Conservation (phyloP, 2,329 filamentous ascomycete genomes). For the Coleophoma crateriformis region DNA sequence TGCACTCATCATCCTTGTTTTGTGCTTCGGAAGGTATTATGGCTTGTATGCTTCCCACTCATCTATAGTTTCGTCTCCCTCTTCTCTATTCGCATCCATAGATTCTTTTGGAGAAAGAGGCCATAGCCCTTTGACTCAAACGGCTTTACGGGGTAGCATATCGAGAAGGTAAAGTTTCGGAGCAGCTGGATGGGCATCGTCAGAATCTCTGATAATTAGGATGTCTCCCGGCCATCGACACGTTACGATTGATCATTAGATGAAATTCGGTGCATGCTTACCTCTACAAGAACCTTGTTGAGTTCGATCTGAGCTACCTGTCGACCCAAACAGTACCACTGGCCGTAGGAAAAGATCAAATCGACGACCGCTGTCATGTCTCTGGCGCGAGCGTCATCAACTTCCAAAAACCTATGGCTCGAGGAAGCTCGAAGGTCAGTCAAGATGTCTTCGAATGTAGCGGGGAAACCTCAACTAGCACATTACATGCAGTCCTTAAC, state of each 20-base stretch:
- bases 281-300: slow-evolving; percentile 42
- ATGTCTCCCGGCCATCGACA: too few species aligned
- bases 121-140: background rate
- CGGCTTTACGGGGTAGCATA: background rate
- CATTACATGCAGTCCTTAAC: too few species aligned
- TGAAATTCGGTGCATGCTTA: slow-evolving; percentile 20
- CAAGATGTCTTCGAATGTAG: too few species aligned
- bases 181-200: slow-evolving; percentile 1
- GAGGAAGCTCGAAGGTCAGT: too few species aligned
- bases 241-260: background rate
- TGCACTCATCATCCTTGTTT: too few species aligned
- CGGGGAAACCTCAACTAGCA: too few species aligned
- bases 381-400: slow-evolving; percentile 24
- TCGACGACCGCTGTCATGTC: slow-evolving; percentile 34
- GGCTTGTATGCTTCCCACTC: too few species aligned
- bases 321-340: slow-evolving; percentile 38
- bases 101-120: background rate
- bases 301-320: slow-evolving; percentile 42
- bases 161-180: slow-evolving; percentile 2
- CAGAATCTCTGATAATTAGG: too few species aligned
- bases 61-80: too few species aligned
- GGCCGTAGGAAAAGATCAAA: slow-evolving; percentile 36
- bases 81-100: background rate
- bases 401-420: slow-evolving; percentile 34
- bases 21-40: too few species aligned